These are phyloP conservation scores for Russula virescens DNA, from an alignment of 768 basidiomycete genomes.

Conservation along the genomic window DNA sequence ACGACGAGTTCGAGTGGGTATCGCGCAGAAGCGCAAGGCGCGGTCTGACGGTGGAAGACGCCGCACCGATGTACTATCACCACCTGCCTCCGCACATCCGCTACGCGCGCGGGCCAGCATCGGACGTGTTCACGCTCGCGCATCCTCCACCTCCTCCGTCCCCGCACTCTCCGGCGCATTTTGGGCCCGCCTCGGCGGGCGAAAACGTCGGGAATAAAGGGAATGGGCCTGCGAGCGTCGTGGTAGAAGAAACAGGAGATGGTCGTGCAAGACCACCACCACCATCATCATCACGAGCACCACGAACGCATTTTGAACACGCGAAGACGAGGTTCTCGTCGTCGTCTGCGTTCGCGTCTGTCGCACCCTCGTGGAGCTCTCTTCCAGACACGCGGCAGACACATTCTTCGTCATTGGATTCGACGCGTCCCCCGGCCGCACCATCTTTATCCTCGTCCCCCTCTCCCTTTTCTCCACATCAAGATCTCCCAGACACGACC, in stretches of 20 bases:
- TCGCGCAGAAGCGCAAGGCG: constrained; percentile 55
- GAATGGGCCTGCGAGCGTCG: too few relatives aligned
- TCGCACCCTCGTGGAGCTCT: constrained; percentile 36
- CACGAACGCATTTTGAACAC: neutral
- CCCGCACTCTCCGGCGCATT: constrained; percentile 40
- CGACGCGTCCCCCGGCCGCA: neutral
- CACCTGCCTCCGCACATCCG: constrained; percentile 70
- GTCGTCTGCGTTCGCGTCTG: too few relatives aligned
- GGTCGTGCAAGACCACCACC: too few relatives aligned
- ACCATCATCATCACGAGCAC: too few relatives aligned
- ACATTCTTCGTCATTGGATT: neutral
- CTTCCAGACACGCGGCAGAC: constrained; percentile 17
- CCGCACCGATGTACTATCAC: constrained; percentile 56
- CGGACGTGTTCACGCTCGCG: constrained; percentile 43
- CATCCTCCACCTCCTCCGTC: constrained; percentile 30
- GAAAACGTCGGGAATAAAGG: too few relatives aligned
- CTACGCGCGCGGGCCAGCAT: constrained; percentile 51
- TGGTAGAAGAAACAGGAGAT: too few relatives aligned
- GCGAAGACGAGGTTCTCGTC: constrained; percentile 9
- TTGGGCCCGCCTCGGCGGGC: neutral
- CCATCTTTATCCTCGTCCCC: neutral
- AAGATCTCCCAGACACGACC: constrained; percentile 3
- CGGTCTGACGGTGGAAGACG: constrained; percentile 40
- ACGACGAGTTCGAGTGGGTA: constrained; percentile 83
- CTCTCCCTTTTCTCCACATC: neutral